phyloP scores from a whole-genome alignment of 1,284 basidiomycete species.

The Cryptococcus sp. region DNA sequence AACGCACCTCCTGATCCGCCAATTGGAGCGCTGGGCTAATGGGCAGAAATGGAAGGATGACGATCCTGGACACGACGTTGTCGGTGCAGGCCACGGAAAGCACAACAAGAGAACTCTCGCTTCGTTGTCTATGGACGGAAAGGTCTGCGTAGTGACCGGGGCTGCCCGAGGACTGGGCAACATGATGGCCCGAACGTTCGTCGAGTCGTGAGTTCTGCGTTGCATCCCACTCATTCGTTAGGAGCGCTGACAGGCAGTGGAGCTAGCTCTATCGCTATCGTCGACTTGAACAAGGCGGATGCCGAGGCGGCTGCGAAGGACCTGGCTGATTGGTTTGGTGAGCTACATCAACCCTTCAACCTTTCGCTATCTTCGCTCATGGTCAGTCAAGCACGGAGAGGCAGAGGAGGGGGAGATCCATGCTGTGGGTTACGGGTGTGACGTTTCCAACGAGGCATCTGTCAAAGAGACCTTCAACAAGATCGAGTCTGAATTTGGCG shows the following conservation, averaged over 20 bases:
- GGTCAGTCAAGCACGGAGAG: slow-evolving; percentile 56
- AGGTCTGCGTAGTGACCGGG: slow-evolving; percentile 93
- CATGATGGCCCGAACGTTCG: slow-evolving; percentile 81
- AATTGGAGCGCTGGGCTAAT: background rate
- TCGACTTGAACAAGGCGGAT: slow-evolving; percentile 75
- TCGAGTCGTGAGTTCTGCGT: slow-evolving; percentile 65
- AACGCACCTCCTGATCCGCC: background rate
- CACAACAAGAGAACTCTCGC: slow-evolving; percentile 43
- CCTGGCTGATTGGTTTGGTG: slow-evolving; percentile 56
- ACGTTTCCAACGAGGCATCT: slow-evolving; percentile 75
- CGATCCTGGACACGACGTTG: slow-evolving; percentile 39
- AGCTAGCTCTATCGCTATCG: slow-evolving; percentile 71
- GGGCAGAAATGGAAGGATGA: slow-evolving; percentile 7
- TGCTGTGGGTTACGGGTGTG: slow-evolving; percentile 74
- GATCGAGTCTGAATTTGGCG: slow-evolving; percentile 69
- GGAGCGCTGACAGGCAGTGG: slow-evolving; percentile 52
- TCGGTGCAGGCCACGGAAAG: slow-evolving; percentile 29
- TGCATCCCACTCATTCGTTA: background rate
- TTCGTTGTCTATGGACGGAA: slow-evolving; percentile 40
- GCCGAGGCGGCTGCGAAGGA: slow-evolving; percentile 68
- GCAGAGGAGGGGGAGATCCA: slow-evolving; percentile 59
- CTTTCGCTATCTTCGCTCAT: background rate
- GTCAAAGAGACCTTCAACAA: slow-evolving; percentile 67
- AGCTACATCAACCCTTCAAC: slow-evolving; percentile 14
- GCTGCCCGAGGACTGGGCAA: slow-evolving; percentile 84